phyloP scores from a whole-genome alignment of 1,284 basidiomycete genomes.

The Boletus semigastroideus region DNA sequence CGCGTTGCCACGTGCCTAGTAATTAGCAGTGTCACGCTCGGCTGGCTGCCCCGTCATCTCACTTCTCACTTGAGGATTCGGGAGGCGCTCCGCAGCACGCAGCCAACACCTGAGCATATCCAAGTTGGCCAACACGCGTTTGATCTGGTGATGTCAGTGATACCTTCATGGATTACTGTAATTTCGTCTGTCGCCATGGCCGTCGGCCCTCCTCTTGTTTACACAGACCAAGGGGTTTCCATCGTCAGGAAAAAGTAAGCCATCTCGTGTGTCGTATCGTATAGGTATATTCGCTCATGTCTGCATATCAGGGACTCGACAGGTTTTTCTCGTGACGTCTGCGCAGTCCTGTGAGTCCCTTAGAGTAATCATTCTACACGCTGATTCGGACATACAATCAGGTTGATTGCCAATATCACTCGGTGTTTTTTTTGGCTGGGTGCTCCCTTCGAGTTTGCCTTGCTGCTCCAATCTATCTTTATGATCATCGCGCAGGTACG shows the following conservation, averaged over 20 bases:
- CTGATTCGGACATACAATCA: slow-evolving; percentile 29
- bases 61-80: not conserved
- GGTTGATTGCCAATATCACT: slow-evolving; percentile 78
- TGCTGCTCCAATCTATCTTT: slow-evolving; percentile 75
- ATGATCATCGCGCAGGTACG: slow-evolving; percentile 80
- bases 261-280: slow-evolving; percentile 2
- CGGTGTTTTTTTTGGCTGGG: slow-evolving; percentile 90
- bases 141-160: slow-evolving; percentile 5
- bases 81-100: slow-evolving; percentile 11
- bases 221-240: slow-evolving; percentile 75
- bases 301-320: slow-evolving; percentile 62
- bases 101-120: not conserved
- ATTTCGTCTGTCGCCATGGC: slow-evolving; percentile 54
- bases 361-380: slow-evolving; percentile 2
- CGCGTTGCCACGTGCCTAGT: slow-evolving; percentile 5
- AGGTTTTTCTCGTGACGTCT: slow-evolving; percentile 83
- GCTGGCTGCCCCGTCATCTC: not conserved
- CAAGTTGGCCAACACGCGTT: not conserved
- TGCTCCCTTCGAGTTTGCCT: slow-evolving; percentile 71
- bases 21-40: not conserved
- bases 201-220: slow-evolving; percentile 63
- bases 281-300: slow-evolving; percentile 20
- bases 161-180: slow-evolving; percentile 42
- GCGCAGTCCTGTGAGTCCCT: slow-evolving; percentile 64
- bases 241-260: slow-evolving; percentile 69